These are phyloP conservation scores for Plenodomus biglobosus DNA, from an alignment of 2,329 filamentous ascomycete species.

Conservation along the genomic window DNA sequence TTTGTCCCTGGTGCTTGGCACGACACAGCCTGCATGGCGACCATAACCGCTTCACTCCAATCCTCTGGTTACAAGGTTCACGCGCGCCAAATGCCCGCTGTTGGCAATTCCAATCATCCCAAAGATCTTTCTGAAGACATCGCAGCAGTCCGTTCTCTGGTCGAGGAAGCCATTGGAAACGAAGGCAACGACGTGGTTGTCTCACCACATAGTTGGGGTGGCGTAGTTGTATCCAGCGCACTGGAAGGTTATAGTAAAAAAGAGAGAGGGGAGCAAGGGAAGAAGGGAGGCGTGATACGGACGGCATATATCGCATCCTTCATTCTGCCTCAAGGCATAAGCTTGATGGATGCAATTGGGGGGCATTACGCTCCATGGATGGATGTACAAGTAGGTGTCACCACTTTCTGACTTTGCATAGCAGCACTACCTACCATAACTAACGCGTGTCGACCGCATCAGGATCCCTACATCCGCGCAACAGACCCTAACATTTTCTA, in stretches of 20 bases:
- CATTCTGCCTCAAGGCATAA: conserved; percentile 38
- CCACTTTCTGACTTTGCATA: not conserved
- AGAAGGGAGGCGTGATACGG: conserved; percentile 44
- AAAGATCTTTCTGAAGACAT: conserved; percentile 40
- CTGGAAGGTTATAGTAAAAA: conserved; percentile 39
- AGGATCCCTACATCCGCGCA: conserved; percentile 4
- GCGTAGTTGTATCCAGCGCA: conserved; percentile 44
- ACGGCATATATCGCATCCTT: conserved; percentile 44
- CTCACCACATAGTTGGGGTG: conserved; percentile 50
- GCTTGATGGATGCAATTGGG: conserved; percentile 33
- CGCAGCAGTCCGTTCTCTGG: conserved; percentile 32
- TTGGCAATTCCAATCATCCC: conserved; percentile 26
- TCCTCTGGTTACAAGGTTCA: conserved; percentile 34
- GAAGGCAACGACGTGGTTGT: conserved; percentile 48
- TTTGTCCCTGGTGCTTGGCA: conserved; percentile 46
- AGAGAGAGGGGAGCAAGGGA: conserved; percentile 37
- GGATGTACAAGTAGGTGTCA: conserved; percentile 24
- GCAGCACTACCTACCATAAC: too few relatives aligned
- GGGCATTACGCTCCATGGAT: conserved; percentile 29
- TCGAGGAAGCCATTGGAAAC: conserved; percentile 42
- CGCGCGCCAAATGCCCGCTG: conserved; percentile 31
- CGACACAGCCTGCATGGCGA: conserved; percentile 29
- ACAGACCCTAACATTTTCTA: conserved; percentile 21
- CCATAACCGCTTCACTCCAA: conserved; percentile 32
- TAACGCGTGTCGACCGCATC: not conserved